Percentiles rank a stretch among this genome's conserved stretches.
Evolutionary conservation across 2,329 filamentous ascomycete genomes (phyloP).

Genomic region (Microdochium bolleyi): DNA sequence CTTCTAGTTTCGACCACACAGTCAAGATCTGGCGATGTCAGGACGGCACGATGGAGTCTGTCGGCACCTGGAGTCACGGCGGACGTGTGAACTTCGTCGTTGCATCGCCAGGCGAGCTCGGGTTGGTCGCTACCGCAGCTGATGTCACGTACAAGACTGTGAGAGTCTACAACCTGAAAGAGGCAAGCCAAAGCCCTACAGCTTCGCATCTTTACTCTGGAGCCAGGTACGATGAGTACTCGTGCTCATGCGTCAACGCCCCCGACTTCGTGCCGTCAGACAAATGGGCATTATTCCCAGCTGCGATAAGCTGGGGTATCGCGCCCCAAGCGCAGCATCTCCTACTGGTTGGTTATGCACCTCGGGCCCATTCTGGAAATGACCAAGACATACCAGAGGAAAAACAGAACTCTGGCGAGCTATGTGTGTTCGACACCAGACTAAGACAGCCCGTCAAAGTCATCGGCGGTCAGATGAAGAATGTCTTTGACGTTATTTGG

Average conservation of each 20-base stretch:
- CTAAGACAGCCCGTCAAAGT: constrained; percentile 36
- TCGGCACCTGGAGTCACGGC: constrained; percentile 46
- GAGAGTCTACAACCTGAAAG: constrained; percentile 42
- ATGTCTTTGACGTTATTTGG: constrained; percentile 59
- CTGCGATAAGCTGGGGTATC: constrained; percentile 55
- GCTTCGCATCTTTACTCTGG: constrained; percentile 7
- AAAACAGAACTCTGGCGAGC: constrained; percentile 48
- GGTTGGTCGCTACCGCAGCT: constrained; percentile 50
- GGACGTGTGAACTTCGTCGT: constrained; percentile 57
- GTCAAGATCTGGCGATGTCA: constrained; percentile 51
- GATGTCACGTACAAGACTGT: constrained; percentile 47
- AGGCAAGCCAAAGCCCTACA: constrained; percentile 1
- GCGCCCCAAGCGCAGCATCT: constrained; percentile 36
- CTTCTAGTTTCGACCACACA: constrained; percentile 53
- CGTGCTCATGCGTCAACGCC: constrained; percentile 28
- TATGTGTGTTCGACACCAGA: constrained; percentile 49
- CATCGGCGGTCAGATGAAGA: constrained; percentile 42
- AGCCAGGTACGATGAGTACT: constrained; percentile 29
- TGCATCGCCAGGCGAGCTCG: constrained; percentile 36
- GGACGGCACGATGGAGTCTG: constrained; percentile 31
- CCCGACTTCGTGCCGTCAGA: constrained; percentile 23
- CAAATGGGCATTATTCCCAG: constrained; percentile 55
- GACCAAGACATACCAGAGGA: constrained; percentile 52
- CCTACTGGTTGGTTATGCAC: constrained; percentile 55
- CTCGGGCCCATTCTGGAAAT: constrained; percentile 35